A percentile compares a stretch with the other conserved stretches of the same genome.
Conservation (phyloP, 2,329 filamentous ascomycete genomes). For the Talaromyces sp. region DNA sequence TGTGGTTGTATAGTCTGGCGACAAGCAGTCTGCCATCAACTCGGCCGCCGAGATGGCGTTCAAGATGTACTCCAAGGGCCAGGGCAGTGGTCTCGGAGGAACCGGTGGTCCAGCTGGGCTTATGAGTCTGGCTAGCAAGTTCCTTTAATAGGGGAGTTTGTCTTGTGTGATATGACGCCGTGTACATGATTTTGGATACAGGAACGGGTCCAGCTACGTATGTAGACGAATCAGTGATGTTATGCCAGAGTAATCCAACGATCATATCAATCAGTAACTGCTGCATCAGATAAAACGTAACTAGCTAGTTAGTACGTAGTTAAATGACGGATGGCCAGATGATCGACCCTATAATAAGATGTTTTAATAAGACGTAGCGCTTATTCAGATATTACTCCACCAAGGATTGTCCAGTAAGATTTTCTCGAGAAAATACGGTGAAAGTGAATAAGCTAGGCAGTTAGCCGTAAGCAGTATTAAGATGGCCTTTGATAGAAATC, state of each 20-base stretch:
- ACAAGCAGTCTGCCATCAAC: conserved; percentile 75
- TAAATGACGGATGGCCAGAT: not conserved
- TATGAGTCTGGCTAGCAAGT: conserved; percentile 58
- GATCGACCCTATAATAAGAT: not conserved
- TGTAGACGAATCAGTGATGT: not conserved
- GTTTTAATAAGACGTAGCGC: not conserved
- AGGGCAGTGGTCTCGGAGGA: conserved; percentile 49
- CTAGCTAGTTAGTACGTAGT: not conserved
- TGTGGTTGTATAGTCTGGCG: conserved; percentile 43
- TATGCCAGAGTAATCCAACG: not conserved
- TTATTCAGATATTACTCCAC: not conserved
- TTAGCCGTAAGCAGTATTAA: not conserved
- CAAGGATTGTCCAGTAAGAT: not conserved
- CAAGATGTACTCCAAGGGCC: conserved; percentile 84
- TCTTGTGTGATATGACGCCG: not conserved
- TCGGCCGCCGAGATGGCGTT: conserved; percentile 79
- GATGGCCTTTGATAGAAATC: not conserved
- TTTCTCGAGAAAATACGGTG: not conserved
- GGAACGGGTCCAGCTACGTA: not conserved
- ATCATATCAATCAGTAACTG: not conserved
- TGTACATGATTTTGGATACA: not conserved
- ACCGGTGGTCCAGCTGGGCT: conserved; percentile 48
- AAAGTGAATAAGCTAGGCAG: not conserved
- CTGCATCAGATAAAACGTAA: not conserved
- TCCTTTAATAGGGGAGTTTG: conserved; percentile 33